phyloP scores from a whole-genome alignment of 345 rosid genomes.

The Pseudoturritis turrita region DNA sequence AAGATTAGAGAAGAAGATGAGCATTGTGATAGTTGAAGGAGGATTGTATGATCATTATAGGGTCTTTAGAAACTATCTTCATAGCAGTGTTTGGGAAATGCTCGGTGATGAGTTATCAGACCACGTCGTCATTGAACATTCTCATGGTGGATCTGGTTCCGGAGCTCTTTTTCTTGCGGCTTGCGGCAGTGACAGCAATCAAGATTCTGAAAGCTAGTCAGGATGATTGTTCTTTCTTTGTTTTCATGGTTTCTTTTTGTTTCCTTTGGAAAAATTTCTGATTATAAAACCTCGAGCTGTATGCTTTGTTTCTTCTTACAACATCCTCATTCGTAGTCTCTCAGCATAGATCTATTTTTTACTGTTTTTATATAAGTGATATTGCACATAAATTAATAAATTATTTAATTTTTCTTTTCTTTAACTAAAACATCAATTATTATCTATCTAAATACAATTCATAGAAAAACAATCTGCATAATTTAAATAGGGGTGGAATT shows the following conservation, averaged over 20 bases:
- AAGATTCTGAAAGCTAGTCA: not conserved
- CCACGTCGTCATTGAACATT: conserved; percentile 44
- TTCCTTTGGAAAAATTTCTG: too few relatives aligned
- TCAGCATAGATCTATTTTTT: too few relatives aligned
- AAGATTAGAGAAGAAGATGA: conserved; percentile 48
- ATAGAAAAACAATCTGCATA: too few relatives aligned
- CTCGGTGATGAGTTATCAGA: conserved; percentile 58
- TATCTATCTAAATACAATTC: too few relatives aligned
- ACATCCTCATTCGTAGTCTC: too few relatives aligned
- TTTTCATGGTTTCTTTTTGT: not conserved
- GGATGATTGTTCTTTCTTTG: not conserved
- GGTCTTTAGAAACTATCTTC: conserved; percentile 56
- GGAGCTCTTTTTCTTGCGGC: conserved; percentile 59
- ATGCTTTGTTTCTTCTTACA: too few relatives aligned
- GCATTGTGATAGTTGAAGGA: conserved; percentile 54
- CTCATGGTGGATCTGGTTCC: conserved; percentile 57
- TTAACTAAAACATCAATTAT: too few relatives aligned
- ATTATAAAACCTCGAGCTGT: too few relatives aligned
- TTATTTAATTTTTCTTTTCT: too few relatives aligned
- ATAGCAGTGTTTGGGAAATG: conserved; percentile 66
- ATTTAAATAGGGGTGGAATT: too few relatives aligned
- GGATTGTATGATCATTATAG: conserved; percentile 62
- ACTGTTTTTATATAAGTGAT: too few relatives aligned
- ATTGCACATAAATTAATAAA: too few relatives aligned
- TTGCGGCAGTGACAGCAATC: not conserved